Evolutionary conservation across 2,329 filamentous ascomycete genomes (phyloP).

Genomic region (Botryotinia calthae): DNA sequence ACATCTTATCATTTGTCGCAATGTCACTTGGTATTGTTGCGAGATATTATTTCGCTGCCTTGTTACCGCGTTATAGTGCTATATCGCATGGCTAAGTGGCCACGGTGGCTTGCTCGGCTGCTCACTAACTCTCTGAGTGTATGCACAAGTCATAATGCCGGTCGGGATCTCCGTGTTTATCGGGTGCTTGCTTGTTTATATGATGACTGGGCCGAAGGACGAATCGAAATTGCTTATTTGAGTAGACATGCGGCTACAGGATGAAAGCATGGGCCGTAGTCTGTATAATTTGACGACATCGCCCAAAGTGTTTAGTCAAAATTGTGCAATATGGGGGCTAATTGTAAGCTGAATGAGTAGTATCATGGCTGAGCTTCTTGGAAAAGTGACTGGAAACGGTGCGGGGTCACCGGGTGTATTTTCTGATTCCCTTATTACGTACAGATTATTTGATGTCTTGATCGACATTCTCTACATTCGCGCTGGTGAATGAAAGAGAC

Average conservation of each 20-base stretch:
- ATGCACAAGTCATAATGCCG: background rate
- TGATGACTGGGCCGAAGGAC: background rate
- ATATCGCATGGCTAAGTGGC: background rate
- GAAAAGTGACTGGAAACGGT: background rate
- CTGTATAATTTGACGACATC: background rate
- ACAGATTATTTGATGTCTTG: background rate
- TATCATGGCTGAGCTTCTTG: background rate
- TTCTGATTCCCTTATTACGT: background rate
- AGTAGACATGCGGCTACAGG: background rate
- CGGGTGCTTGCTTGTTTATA: background rate
- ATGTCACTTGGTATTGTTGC: background rate
- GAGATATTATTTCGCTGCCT: background rate
- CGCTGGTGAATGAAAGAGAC: background rate
- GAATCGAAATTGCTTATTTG: background rate
- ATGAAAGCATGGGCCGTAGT: background rate
- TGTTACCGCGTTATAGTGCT: background rate
- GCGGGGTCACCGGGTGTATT: background rate
- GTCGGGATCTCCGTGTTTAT: background rate
- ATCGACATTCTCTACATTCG: background rate
- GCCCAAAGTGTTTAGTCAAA: no score
- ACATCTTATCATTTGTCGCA: background rate
- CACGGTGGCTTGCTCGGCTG: background rate
- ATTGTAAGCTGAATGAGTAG: background rate
- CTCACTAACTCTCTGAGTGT: background rate
- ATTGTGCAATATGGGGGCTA: background rate